These are phyloP conservation scores for Epicoccum sorghinum DNA, from an alignment of 2,329 filamentous ascomycete species.

Conservation along the genomic window DNA sequence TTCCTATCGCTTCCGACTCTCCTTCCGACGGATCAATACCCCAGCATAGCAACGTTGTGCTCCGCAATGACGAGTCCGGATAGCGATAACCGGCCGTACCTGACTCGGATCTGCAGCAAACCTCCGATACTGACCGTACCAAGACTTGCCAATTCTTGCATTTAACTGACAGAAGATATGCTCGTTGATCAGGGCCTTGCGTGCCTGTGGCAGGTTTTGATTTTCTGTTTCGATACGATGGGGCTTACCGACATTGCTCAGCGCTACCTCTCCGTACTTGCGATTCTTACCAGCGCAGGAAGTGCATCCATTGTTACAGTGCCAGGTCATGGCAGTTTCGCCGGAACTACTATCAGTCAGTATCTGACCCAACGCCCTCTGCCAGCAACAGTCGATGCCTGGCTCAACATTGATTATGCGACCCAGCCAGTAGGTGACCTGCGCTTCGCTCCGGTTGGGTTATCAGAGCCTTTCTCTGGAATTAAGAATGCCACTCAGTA, in stretches of 20 bases:
- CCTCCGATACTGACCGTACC: slow-evolving; percentile 1
- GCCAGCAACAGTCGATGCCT: slow-evolving; percentile 50
- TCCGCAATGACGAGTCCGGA: slow-evolving; percentile 18
- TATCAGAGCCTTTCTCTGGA: slow-evolving; percentile 48
- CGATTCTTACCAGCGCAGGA: slow-evolving; percentile 1
- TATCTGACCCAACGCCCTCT: slow-evolving; percentile 47
- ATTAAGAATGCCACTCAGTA: slow-evolving; percentile 46
- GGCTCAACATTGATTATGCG: slow-evolving; percentile 56
- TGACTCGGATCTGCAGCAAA: slow-evolving; percentile 1
- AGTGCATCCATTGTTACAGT: slow-evolving; percentile 29
- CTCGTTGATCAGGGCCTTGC: not conserved
- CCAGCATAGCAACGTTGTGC: slow-evolving; percentile 4
- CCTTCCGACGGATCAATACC: slow-evolving; percentile 9
- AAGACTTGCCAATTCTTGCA: slow-evolving; percentile 1
- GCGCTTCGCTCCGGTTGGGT: slow-evolving; percentile 49
- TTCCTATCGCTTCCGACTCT: slow-evolving; percentile 13
- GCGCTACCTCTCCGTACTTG: slow-evolving; percentile 11
- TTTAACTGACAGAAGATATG: slow-evolving; percentile 3
- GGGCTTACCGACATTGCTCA: slow-evolving; percentile 5
- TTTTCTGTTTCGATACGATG: slow-evolving; percentile 5
- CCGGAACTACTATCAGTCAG: slow-evolving; percentile 44
- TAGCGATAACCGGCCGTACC: slow-evolving; percentile 14
- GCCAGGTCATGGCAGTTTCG: slow-evolving; percentile 48
- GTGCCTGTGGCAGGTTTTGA: not conserved
- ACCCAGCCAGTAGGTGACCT: slow-evolving; percentile 44